Conservation (phyloP, 805 yeast genomes). For the Lipomyces sp. region DNA sequence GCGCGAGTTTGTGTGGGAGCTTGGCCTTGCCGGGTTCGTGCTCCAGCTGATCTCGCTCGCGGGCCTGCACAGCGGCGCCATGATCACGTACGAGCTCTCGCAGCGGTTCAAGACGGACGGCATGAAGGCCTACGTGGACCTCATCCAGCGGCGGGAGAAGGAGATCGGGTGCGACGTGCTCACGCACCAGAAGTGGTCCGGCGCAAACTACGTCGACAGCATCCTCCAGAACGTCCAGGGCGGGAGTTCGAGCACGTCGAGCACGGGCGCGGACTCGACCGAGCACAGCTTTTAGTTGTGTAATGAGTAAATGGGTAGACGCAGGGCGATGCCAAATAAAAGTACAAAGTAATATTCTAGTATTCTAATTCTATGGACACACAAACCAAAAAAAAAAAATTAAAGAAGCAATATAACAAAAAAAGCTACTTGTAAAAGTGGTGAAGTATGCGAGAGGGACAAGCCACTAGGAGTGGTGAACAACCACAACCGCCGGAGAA, state of each 20-base stretch:
- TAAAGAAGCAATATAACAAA: too few relatives aligned
- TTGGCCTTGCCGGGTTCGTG: slow-evolving; percentile 56
- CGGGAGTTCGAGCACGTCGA: slow-evolving; percentile 34
- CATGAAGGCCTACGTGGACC: slow-evolving; percentile 56
- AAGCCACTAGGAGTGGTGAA: too few relatives aligned
- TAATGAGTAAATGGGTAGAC: neutral
- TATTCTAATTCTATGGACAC: too few relatives aligned
- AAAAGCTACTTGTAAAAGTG: too few relatives aligned
- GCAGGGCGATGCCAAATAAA: neutral
- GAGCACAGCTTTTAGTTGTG: slow-evolving; percentile 13
- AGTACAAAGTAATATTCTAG: neutral
- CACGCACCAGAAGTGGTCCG: slow-evolving; percentile 63
- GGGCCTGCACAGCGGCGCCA: slow-evolving; percentile 54
- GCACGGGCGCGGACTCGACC: slow-evolving; percentile 24
- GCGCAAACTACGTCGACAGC: slow-evolving; percentile 53
- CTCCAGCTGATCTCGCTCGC: slow-evolving; percentile 60
- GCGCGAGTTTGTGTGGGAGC: slow-evolving; percentile 49
- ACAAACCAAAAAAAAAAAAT: too few relatives aligned
- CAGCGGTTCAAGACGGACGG: slow-evolving; percentile 50
- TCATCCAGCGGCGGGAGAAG: slow-evolving; percentile 50
- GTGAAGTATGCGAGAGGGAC: too few relatives aligned
- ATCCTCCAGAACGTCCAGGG: slow-evolving; percentile 45
- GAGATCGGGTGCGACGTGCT: slow-evolving; percentile 49
- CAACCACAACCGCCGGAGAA: too few relatives aligned
- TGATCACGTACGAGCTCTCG: slow-evolving; percentile 50